Evolutionary conservation across 768 basidiomycete genomes (phyloP), one percentile per base, ranked within the genome.

Genomic region (Naganishia vaughanmartiniae): DNA sequence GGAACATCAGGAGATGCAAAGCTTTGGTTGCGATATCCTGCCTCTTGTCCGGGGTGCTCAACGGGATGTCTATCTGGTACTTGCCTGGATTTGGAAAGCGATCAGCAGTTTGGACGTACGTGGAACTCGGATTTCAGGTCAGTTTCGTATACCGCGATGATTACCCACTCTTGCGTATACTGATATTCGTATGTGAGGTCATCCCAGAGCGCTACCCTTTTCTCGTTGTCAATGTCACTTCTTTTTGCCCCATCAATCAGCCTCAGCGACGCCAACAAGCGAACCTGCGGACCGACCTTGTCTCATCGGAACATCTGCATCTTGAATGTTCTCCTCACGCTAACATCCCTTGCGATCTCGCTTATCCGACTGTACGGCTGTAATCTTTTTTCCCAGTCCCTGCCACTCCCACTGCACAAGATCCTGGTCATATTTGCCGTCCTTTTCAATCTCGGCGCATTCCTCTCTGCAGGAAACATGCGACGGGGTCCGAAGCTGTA

Each of bases 401-500:
- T 63, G 12, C 60, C 60, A 17, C 42, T 30, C 7, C 26, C 60
- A 21, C n/a, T 45, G 4, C 39, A 42, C 24, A 26, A 24, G 28
- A 11, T 26, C 14, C 24, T 46, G 24, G 39, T 45, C 12, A 39
- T 63, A 1, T 11, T 45, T 26, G 14, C 15, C 39, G 60, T 63
- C 1, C 2, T n/a, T 15, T 21, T 45, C n/a, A 63, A 36, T 26
- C n/a, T 30, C 24, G 5, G 6, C n/a, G 19, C 42, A 1, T 33
- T 76, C 21, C 48, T 56, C 4, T 69, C 69, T 31, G 26, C 58
- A 21, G 76, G 79, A 1, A 30, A 63, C 28, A 77, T 78, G 74
- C 67, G 79, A 3, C 55, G 79, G 48, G 79, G 77, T 15, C 79
- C 79, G 17, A 70, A 74, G 46, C 31, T 74, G 26, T 76, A 74